Percentiles rank a stretch among this genome's conserved stretches.
Conservation (phyloP, 441 rosid genomes). For the Manihot esculenta region DNA sequence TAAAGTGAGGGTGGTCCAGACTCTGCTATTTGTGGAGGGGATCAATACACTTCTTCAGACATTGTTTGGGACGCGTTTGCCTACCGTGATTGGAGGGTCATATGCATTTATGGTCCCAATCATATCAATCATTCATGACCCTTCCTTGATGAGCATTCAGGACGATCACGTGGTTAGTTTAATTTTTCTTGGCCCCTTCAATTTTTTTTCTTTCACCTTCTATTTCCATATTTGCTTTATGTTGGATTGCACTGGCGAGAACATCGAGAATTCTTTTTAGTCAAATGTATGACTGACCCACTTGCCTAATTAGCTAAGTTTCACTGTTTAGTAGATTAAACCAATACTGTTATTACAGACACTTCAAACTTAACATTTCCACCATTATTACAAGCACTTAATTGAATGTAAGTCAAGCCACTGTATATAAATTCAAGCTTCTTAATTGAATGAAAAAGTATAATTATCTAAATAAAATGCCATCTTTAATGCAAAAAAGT, state of each 20-base stretch:
- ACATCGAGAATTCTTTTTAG: slow-evolving; percentile 20
- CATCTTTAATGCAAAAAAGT: slow-evolving; percentile 9
- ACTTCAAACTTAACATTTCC: no score
- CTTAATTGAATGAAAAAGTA: background rate
- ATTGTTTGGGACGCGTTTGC: slow-evolving; percentile 88
- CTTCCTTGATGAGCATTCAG: slow-evolving; percentile 65
- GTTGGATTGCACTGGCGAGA: slow-evolving; percentile 25
- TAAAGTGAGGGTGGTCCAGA: slow-evolving; percentile 95
- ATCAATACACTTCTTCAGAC: slow-evolving; percentile 91
- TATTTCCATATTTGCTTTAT: slow-evolving; percentile 19
- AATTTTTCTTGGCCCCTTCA: background rate
- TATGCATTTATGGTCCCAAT: slow-evolving; percentile 98
- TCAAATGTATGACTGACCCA: slow-evolving; percentile 42
- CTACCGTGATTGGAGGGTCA: slow-evolving; percentile 95
- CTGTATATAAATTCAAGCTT: background rate
- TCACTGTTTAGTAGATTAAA: background rate
- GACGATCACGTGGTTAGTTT: slow-evolving; percentile 75
- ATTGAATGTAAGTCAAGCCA: slow-evolving; percentile 20
- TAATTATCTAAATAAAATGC: background rate
- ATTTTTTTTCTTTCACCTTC: slow-evolving; percentile 5
- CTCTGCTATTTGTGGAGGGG: slow-evolving; percentile 91
- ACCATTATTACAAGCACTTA: background rate
- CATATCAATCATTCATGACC: slow-evolving; percentile 84
- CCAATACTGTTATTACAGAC: background rate
- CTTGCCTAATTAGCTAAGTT: slow-evolving; percentile 16